Conservation (phyloP, 2,329 filamentous ascomycete genomes). For the Beauveria sp. region DNA sequence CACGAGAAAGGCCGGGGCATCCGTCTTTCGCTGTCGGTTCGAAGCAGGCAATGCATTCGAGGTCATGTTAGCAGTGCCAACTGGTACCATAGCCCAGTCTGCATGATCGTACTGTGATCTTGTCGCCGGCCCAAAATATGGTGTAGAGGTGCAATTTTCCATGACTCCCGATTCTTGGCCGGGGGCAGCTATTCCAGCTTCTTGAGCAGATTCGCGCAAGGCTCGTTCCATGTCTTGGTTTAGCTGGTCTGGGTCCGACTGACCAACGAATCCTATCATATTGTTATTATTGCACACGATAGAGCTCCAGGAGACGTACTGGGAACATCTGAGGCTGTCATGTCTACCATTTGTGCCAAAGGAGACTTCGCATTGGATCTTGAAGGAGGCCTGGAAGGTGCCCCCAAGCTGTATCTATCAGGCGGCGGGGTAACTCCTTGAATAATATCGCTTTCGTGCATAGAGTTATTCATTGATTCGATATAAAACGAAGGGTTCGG, state of each 20-base stretch:
- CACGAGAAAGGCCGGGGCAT: constrained; percentile 45
- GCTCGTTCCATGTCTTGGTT: constrained; percentile 43
- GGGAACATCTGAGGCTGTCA: constrained; percentile 33
- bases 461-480: neutral
- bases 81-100: constrained; percentile 52
- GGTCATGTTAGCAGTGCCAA: constrained; percentile 21
- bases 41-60: constrained; percentile 27
- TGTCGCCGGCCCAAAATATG: constrained; percentile 53
- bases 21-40: constrained; percentile 32
- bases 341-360: constrained; percentile 42
- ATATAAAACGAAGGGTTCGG: constrained; percentile 21
- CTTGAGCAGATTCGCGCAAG: constrained; percentile 46
- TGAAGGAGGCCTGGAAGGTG: constrained; percentile 56
- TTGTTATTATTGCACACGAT: neutral
- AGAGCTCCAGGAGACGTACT: constrained; percentile 20
- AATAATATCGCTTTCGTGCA: constrained; percentile 23
- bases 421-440: constrained; percentile 34
- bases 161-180: constrained; percentile 33
- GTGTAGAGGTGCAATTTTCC: constrained; percentile 12
- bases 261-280: constrained; percentile 7
- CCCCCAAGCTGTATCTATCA: constrained; percentile 33
- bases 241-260: constrained; percentile 40
- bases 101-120: constrained; percentile 45
- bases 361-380: constrained; percentile 50
- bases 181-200: constrained; percentile 36